Base-by-base conservation (phyloP, 2,329 filamentous ascomycete genomes). In the Fusarium denticulatum region DNA sequence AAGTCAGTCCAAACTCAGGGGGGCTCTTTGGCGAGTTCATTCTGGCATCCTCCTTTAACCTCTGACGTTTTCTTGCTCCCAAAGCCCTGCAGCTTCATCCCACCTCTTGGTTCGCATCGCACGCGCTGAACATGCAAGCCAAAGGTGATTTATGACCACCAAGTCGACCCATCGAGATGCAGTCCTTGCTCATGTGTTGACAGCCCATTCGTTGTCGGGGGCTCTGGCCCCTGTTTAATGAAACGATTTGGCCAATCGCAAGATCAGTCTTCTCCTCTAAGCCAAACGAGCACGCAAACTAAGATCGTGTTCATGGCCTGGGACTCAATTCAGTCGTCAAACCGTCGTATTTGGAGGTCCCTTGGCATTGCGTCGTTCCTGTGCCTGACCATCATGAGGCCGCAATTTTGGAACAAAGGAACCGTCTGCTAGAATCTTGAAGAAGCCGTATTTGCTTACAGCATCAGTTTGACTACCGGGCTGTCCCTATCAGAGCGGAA, bases 131-230 rank as follows among this genome's bases (percentile, higher is more conserved):
- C 40, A 74, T 67, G 72, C 63, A 74, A 42, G 57, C 55, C 60
- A 59, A 67, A 70, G 15, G 43, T 55, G 60, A 67, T 61, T 62
- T 56, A 50, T 59, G 64, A 64, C 66, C 56, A 66, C 61, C 55
- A 66, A 68, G 49, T 47, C 45, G 67, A 64, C 65, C 65, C 72
- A 76, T 76, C 75, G 40, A 66, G 71, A 69, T 74, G 67, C 67
- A 65, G 61, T 59, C 52, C 61, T 55, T 65, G 60, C 57, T 74
- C 63, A 72, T 78, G 76, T 78, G 74, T 75, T 67, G 69, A 62
- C 34, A 64, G 70, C 64, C 61, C 59, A 75, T 78, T 78, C 73
- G 73, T 50, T 52, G 58, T 69, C 28, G 30, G 56, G 61, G 53
- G 63, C 39, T 58, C 43, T 67, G 37, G 42, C 64, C 64, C 71